Percentiles rank a stretch among this genome's conserved stretches.
Conservation (phyloP, 306 rosid species). For the Calophaca sinica region DNA sequence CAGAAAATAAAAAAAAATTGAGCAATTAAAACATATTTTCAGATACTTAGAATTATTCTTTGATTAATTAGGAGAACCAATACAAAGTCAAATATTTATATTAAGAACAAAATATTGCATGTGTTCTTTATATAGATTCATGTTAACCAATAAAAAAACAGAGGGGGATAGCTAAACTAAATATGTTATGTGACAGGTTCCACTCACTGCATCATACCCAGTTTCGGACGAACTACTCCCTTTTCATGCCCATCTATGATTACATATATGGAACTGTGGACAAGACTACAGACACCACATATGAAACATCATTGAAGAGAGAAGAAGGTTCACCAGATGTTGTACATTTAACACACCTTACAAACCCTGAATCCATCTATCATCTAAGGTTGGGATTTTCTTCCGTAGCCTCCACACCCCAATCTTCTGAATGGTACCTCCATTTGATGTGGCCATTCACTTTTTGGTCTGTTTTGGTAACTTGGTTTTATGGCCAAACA, state of each 20-base stretch:
- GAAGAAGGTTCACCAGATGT: conserved; percentile 54
- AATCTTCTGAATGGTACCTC: conserved; percentile 59
- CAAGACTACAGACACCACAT: conserved; percentile 51
- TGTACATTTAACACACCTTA: conserved; percentile 72
- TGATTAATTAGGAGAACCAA: too few species aligned
- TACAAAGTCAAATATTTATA: too few species aligned
- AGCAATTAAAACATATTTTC: too few species aligned
- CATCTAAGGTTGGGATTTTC: conserved; percentile 69
- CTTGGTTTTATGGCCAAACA: conserved; percentile 57
- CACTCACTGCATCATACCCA: conserved; percentile 86
- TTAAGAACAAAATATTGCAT: too few species aligned
- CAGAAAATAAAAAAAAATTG: too few species aligned
- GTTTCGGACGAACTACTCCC: conserved; percentile 67
- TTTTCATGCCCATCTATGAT: conserved; percentile 87
- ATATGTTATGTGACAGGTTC: conserved; percentile 51
- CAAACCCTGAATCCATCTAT: conserved; percentile 69
- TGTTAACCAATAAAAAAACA: background rate
- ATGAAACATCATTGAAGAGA: conserved; percentile 57
- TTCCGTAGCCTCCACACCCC: conserved; percentile 62
- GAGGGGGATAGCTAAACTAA: background rate
- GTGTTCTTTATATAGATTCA: too few species aligned
- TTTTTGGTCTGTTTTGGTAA: conserved; percentile 50
- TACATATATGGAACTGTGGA: conserved; percentile 70
- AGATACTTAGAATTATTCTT: too few species aligned
- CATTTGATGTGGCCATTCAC: conserved; percentile 78